Evolutionary conservation across 1,284 basidiomycete genomes (phyloP).

Genomic region (Austroboletus olivaceoglutinosus): DNA sequence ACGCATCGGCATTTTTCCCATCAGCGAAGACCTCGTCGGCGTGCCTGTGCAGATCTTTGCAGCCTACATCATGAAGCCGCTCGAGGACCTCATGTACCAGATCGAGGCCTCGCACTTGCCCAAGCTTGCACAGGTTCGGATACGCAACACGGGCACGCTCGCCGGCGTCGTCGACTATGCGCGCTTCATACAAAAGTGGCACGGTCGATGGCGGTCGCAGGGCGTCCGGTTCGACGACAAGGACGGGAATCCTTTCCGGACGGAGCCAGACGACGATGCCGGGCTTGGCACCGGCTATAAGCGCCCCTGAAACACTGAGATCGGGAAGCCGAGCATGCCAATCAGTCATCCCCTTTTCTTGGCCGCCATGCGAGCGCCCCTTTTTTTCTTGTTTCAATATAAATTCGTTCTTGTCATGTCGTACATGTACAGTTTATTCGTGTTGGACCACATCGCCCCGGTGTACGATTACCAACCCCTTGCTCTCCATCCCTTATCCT

Average conservation of each 20-base stretch:
- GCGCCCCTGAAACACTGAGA: neutral
- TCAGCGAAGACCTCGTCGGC: conserved; percentile 29
- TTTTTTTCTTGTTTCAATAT: too few species aligned
- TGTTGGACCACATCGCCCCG: too few species aligned
- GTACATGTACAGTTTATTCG: too few species aligned
- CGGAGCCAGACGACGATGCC: conserved; percentile 17
- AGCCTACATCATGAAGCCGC: conserved; percentile 37
- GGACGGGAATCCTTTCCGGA: conserved; percentile 33
- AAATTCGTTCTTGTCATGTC: too few species aligned
- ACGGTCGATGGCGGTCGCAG: conserved; percentile 35
- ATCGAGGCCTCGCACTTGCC: conserved; percentile 39
- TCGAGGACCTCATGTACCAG: conserved; percentile 38
- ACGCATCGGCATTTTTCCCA: conserved; percentile 36
- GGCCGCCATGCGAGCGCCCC: too few species aligned
- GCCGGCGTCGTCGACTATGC: conserved; percentile 34
- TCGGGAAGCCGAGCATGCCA: too few species aligned
- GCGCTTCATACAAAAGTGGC: conserved; percentile 37
- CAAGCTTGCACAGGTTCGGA: conserved; percentile 37
- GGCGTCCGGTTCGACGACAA: conserved; percentile 41
- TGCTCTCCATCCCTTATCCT: too few species aligned
- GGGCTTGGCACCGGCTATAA: neutral
- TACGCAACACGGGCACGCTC: conserved; percentile 41
- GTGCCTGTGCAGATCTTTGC: conserved; percentile 31
- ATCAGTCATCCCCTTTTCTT: too few species aligned
- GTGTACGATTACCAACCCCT: too few species aligned